Percentiles rank a stretch among this genome's conserved stretches.
Evolutionary conservation across 257 asterid species (phyloP).

Genomic region (Solanum microdontum): DNA sequence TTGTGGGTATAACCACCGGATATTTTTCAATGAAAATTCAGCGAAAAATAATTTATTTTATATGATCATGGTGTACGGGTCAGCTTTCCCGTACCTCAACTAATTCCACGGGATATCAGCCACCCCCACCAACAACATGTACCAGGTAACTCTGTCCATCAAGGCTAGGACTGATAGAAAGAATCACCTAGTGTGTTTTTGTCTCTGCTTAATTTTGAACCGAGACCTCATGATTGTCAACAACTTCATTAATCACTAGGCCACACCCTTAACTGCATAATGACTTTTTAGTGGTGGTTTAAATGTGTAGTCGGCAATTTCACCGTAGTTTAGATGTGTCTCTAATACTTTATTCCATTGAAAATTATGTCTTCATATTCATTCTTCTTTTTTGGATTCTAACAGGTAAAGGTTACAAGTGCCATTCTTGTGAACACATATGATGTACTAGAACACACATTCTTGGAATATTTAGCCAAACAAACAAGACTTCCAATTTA

Average conservation of each 20-base stretch:
- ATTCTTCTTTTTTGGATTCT: background rate
- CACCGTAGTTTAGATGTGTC: background rate
- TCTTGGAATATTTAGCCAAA: conserved; percentile 29
- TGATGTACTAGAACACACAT: conserved; percentile 36
- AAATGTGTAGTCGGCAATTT: accelerated
- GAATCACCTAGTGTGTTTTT: too few species aligned
- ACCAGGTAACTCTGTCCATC: too few species aligned
- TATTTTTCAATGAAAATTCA: background rate
- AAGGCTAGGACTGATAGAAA: too few species aligned
- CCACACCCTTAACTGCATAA: accelerated
- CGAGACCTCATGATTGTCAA: too few species aligned
- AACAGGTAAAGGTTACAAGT: conserved; percentile 19
- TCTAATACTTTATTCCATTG: accelerated
- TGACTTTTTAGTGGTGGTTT: background rate
- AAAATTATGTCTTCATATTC: background rate
- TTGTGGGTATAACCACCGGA: background rate
- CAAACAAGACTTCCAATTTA: conserved; percentile 32
- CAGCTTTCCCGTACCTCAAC: accelerated
- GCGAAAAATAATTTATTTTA: too few species aligned
- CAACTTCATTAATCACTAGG: background rate
- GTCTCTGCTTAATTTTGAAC: background rate
- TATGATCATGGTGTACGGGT: accelerated
- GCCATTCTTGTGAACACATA: conserved; percentile 54
- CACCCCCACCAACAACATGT: background rate
- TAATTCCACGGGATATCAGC: too few species aligned